Evolutionary conservation across 108 stramenopile genomes (phyloP), one percentile per base, ranked within the genome.

Genomic region (Cyclotella distinguenda): DNA sequence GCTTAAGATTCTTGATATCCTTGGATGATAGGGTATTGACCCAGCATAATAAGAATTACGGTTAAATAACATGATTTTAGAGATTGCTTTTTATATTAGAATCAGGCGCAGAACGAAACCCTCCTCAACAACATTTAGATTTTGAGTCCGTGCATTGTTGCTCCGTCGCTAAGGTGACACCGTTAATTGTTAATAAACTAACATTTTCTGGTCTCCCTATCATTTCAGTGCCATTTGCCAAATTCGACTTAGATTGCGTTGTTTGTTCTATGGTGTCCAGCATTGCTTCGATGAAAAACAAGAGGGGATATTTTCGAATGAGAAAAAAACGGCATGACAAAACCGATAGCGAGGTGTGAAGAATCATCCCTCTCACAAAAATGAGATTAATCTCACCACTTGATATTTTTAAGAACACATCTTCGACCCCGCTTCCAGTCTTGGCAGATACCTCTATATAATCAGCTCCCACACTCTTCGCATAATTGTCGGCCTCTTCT

Each of bases 391-490:
- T 32, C 61, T 47, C 19, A 62, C 61, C 19, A 26, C 50, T 64
- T n/a, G 72, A 65, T 48, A 73, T 51, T 33, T 51, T 53, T 7
- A 64, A 33, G 34, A 73, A 73, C 6, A 73, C 44, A 38, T 61
- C 31, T n/a, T 65, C 72, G 7, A 73, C 39, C 7, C 63, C 57
- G 21, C 38, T 64, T 23, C 72, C 72, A 6, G 72, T 64, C 27
- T 73, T 73, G 13, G 89, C 90, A 7, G 85, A 88, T 6, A 87
- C 87, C 73, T 94, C 93, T n/a, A 88, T 85, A 71, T 85, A 94
- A 38, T 82, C 86, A 25, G 91, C 70, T 30, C 69, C 75, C 0
- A 71, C 64, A 48, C 43, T 66, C 2, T 39, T 30, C 11, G 75
- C 63, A 66, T 58, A 71, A 16, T 28, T 42, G 4, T 40, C 22